Conservation (phyloP, 257 asterid species). For the Rubia yunnanensis region DNA sequence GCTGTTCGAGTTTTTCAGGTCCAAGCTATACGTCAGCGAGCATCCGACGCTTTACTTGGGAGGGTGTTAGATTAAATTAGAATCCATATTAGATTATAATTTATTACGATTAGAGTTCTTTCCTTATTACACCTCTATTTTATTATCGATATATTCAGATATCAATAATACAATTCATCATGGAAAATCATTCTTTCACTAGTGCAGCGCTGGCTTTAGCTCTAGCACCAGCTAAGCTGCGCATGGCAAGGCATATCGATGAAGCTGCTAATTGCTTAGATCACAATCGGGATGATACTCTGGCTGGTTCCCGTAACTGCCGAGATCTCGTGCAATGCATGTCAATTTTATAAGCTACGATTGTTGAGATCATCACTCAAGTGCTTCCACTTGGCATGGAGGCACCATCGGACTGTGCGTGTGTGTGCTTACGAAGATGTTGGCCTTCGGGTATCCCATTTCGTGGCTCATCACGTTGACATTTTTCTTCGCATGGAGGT, state of each 20-base stretch:
- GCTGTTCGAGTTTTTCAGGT: too few relatives aligned
- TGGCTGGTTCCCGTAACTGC: conserved; percentile 77
- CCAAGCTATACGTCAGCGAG: too few relatives aligned
- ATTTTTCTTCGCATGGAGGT: conserved; percentile 87
- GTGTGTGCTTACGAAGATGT: conserved; percentile 69
- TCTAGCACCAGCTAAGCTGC: conserved; percentile 7
- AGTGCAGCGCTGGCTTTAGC: too few relatives aligned
- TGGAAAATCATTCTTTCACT: too few relatives aligned
- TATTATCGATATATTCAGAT: too few relatives aligned
- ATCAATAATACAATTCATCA: too few relatives aligned
- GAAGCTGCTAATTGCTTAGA: conserved; percentile 58
- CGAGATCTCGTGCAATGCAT: conserved; percentile 65
- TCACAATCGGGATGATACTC: conserved; percentile 60
- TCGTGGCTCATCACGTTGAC: conserved; percentile 93
- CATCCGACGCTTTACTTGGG: too few relatives aligned
- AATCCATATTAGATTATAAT: too few relatives aligned
- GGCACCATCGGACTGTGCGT: conserved; percentile 80
- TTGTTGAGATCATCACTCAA: conserved; percentile 81
- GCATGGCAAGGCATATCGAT: conserved; percentile 85
- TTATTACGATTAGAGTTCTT: too few relatives aligned
- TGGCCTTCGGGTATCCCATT: conserved; percentile 88
- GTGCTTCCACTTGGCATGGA: conserved; percentile 90
- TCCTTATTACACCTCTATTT: too few relatives aligned
- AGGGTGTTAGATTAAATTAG: too few relatives aligned
- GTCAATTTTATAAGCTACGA: conserved; percentile 84